A percentile compares a stretch with the other conserved stretches of the same genome.
phyloP scores from a whole-genome alignment of 2,329 filamentous ascomycete genomes.

The Phaeosphaeriaceae sp. region DNA sequence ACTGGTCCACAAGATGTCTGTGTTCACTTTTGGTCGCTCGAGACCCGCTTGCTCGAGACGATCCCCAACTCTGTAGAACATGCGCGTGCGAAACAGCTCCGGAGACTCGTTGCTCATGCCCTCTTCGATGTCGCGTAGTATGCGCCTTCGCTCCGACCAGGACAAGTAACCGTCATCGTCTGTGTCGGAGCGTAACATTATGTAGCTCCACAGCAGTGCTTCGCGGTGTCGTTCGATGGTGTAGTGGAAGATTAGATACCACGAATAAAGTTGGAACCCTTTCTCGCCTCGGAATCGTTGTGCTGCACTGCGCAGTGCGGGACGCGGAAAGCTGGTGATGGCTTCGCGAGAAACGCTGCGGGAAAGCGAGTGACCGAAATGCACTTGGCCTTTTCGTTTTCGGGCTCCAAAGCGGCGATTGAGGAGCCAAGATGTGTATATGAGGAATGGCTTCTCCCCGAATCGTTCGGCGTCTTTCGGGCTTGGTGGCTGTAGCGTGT shows the following conservation, averaged over 20 bases:
- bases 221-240: slow-evolving; percentile 54
- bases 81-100: slow-evolving; percentile 43
- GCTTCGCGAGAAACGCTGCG: slow-evolving; percentile 51
- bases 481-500: slow-evolving; percentile 46
- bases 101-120: slow-evolving; percentile 46
- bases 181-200: slow-evolving; percentile 50
- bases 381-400: slow-evolving; percentile 53
- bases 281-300: slow-evolving; percentile 54
- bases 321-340: slow-evolving; percentile 52
- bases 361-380: slow-evolving; percentile 53
- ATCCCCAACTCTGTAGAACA: slow-evolving; percentile 49
- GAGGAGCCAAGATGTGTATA: slow-evolving; percentile 55
- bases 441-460: slow-evolving; percentile 55
- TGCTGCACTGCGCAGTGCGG: slow-evolving; percentile 49
- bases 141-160: slow-evolving; percentile 49
- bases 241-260: slow-evolving; percentile 54
- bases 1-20: slow-evolving; percentile 53
- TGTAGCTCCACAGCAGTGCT: slow-evolving; percentile 53
- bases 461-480: slow-evolving; percentile 44
- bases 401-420: slow-evolving; percentile 55
- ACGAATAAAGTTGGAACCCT: slow-evolving; percentile 53
- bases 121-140: slow-evolving; percentile 48
- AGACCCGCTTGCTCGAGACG: slow-evolving; percentile 49
- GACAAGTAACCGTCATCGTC: slow-evolving; percentile 51
- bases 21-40: slow-evolving; percentile 50